Evolutionary conservation across 1,139 yeast species (phyloP).

Genomic region (Pichia sp.): DNA sequence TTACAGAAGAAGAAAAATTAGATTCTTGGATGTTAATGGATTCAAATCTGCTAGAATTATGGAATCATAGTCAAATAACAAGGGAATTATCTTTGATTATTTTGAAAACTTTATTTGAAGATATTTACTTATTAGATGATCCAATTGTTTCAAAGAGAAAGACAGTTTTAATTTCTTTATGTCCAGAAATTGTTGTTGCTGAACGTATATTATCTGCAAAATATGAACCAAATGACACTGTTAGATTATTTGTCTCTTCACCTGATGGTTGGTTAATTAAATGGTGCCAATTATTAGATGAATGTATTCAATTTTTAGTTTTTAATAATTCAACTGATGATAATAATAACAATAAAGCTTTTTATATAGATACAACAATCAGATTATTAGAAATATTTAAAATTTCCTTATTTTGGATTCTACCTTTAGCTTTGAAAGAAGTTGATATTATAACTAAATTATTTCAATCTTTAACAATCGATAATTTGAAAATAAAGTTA

Average conservation of each 20-base stretch:
- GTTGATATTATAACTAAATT: constrained; percentile 67
- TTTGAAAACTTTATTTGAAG: constrained; percentile 84
- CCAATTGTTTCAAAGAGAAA: constrained; percentile 81
- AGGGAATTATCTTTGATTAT: constrained; percentile 76
- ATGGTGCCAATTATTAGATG: constrained; percentile 65
- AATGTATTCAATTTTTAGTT: constrained; percentile 34
- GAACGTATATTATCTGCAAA: constrained; percentile 54
- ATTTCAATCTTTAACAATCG: constrained; percentile 52
- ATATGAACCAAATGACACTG: constrained; percentile 66
- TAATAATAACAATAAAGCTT: not conserved
- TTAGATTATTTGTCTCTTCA: constrained; percentile 56
- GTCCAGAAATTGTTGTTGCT: constrained; percentile 79
- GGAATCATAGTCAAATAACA: constrained; percentile 59
- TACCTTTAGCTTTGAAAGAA: constrained; percentile 63
- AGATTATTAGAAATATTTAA: constrained; percentile 77
- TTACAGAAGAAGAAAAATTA: constrained; percentile 38
- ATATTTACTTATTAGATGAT: constrained; percentile 86
- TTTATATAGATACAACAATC: constrained; percentile 41
- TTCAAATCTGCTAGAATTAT: constrained; percentile 59
- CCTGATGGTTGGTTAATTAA: constrained; percentile 80
- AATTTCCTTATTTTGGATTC: constrained; percentile 87
- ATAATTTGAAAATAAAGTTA: constrained; percentile 63
- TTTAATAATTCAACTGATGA: constrained; percentile 2
- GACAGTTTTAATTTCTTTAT: constrained; percentile 69
- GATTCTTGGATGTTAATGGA: constrained; percentile 95